phyloP scores from a whole-genome alignment of 1,284 basidiomycete species.

The Mycena sp. region DNA sequence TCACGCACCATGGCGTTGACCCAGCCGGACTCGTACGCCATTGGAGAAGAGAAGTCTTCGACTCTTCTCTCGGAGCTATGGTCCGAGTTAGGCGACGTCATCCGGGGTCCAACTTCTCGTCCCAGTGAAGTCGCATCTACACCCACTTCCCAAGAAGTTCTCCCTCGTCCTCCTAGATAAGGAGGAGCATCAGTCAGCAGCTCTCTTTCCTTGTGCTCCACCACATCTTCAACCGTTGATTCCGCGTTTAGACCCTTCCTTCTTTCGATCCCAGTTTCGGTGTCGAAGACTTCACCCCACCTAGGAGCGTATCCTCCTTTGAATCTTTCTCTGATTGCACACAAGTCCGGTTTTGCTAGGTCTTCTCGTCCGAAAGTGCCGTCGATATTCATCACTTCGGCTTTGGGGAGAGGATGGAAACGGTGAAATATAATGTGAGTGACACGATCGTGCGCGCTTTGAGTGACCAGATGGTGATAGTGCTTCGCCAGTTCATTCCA shows the following conservation, averaged over 20 bases:
- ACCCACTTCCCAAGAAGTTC: not conserved
- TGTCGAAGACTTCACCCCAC: not conserved
- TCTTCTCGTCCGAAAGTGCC: too few species aligned
- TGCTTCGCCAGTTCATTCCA: not conserved
- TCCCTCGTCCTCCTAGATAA: not conserved
- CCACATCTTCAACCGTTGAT: too few species aligned
- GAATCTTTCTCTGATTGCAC: not conserved
- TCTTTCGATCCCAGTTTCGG: not conserved
- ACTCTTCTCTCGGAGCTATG: not conserved
- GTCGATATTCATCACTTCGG: not conserved
- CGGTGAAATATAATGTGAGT: constrained; percentile 1
- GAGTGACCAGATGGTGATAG: constrained; percentile 6
- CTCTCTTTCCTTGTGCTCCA: not conserved
- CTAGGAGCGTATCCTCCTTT: not conserved
- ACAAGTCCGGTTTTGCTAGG: not conserved
- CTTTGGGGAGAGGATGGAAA: not conserved
- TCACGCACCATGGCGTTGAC: not conserved
- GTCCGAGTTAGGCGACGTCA: not conserved
- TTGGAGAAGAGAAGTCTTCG: not conserved
- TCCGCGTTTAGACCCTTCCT: not conserved
- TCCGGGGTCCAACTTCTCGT: not conserved
- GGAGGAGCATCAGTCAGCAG: too few species aligned
- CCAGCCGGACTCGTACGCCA: not conserved
- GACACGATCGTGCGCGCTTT: not conserved
- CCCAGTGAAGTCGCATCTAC: not conserved